phyloP scores from a whole-genome alignment of 2,329 filamentous ascomycete species.

The Sclerotinia trifoliorum region DNA sequence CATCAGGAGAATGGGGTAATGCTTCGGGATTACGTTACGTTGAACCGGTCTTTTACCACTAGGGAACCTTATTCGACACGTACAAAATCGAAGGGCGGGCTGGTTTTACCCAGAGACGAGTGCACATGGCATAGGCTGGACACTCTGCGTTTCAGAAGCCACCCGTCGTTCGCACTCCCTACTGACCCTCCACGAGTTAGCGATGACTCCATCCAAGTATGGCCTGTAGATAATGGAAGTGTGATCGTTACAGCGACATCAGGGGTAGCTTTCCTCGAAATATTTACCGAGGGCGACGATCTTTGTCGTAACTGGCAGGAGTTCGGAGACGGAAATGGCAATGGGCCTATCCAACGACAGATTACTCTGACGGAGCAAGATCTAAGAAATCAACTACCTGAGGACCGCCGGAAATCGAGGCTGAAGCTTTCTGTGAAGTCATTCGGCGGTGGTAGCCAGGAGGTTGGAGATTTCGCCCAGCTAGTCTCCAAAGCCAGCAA shows the following conservation, averaged over 20 bases:
- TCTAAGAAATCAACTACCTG: slow-evolving; percentile 68
- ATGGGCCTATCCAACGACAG: slow-evolving; percentile 65
- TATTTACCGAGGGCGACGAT: slow-evolving; percentile 77
- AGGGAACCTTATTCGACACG: slow-evolving; percentile 84
- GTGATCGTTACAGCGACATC: slow-evolving; percentile 75
- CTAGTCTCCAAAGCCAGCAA: slow-evolving; percentile 69
- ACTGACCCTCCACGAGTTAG: slow-evolving; percentile 63
- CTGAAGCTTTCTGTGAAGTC: slow-evolving; percentile 75
- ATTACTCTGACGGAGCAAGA: slow-evolving; percentile 73
- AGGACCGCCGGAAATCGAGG: slow-evolving; percentile 67
- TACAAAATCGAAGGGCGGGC: slow-evolving; percentile 77
- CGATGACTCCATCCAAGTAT: slow-evolving; percentile 81
- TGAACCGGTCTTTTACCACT: slow-evolving; percentile 80
- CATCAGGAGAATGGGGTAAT: slow-evolving; percentile 91
- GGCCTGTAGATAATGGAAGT: slow-evolving; percentile 75
- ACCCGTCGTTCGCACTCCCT: slow-evolving; percentile 85
- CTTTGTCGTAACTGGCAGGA: slow-evolving; percentile 81
- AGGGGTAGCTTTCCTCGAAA: slow-evolving; percentile 81
- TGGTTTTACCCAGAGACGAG: slow-evolving; percentile 75
- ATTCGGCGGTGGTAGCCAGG: slow-evolving; percentile 68
- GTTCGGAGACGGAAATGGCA: slow-evolving; percentile 61
- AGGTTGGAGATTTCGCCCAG: slow-evolving; percentile 72
- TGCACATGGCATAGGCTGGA: slow-evolving; percentile 91
- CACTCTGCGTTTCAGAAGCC: slow-evolving; percentile 80
- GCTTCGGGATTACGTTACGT: slow-evolving; percentile 79